Evolutionary conservation across 495 filamentous ascomycete genomes (phyloP).

Genomic region (Trichoderma orchidacearum): DNA sequence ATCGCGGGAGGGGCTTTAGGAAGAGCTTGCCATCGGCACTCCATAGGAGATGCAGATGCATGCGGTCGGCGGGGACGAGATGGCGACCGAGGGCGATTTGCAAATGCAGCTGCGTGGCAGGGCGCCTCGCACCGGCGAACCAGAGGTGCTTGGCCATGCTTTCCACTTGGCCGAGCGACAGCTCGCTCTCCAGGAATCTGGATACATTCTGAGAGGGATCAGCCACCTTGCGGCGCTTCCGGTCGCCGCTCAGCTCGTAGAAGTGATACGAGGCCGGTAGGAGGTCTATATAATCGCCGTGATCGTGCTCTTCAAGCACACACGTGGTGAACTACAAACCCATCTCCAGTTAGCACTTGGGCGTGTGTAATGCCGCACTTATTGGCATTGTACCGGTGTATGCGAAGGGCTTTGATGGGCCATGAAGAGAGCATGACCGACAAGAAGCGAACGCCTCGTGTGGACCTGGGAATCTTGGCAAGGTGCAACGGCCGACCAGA

Average conservation of each 20-base stretch:
- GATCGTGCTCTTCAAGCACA: background rate
- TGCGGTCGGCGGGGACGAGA: slow-evolving; percentile 18
- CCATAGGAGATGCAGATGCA: slow-evolving; percentile 22
- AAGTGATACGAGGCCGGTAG: background rate
- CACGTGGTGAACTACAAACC: background rate
- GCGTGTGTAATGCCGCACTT: background rate
- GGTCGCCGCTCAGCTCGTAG: background rate
- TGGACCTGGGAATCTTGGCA: too few relatives aligned
- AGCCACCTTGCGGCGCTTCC: background rate
- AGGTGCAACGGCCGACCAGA: too few relatives aligned
- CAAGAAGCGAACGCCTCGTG: too few relatives aligned
- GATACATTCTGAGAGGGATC: background rate
- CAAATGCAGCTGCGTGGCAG: slow-evolving; percentile 11
- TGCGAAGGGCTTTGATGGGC: background rate
- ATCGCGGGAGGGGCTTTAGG: slow-evolving; percentile 22
- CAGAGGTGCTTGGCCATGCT: background rate
- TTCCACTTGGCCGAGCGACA: background rate
- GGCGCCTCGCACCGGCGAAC: background rate
- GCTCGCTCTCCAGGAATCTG: background rate
- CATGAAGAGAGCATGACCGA: background rate
- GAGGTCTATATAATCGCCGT: background rate
- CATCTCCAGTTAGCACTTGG: background rate
- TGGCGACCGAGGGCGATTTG: slow-evolving; percentile 18
- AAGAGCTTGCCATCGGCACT: slow-evolving; percentile 12
- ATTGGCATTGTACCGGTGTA: background rate